These are phyloP conservation scores for Hypoxylon intermedium DNA, from an alignment of 495 filamentous ascomycete species.

Conservation along the genomic window DNA sequence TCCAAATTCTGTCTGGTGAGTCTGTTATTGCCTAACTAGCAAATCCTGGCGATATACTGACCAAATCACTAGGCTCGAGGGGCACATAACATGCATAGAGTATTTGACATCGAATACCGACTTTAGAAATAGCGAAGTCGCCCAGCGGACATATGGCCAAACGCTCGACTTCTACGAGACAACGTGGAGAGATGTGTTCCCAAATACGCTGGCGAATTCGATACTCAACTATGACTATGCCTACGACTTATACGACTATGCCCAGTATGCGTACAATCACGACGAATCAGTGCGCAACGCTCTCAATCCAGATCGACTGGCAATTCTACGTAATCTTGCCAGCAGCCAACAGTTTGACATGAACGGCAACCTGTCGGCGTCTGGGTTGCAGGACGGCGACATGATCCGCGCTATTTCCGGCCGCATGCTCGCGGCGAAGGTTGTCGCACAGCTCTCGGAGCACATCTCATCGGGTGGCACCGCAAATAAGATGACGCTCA, in stretches of 20 bases:
- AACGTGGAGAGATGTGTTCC: conserved; percentile 42
- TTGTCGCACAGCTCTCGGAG: conserved; percentile 36
- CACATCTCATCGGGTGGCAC: conserved; percentile 41
- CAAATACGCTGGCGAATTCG: conserved; percentile 32
- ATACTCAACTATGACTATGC: conserved; percentile 50
- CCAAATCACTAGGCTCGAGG: conserved; percentile 40
- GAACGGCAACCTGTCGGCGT: conserved; percentile 46
- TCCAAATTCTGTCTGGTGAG: conserved; percentile 47
- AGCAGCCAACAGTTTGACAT: conserved; percentile 43
- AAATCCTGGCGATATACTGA: neutral
- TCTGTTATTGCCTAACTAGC: neutral
- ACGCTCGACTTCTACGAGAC: conserved; percentile 45
- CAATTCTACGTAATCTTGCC: conserved; percentile 41
- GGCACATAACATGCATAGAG: conserved; percentile 40
- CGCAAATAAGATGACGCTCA: conserved; percentile 47
- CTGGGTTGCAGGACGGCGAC: conserved; percentile 38
- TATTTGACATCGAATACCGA: conserved; percentile 38
- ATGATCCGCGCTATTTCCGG: conserved; percentile 50
- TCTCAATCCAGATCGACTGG: conserved; percentile 36
- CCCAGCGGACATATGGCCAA: conserved; percentile 34
- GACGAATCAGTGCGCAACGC: conserved; percentile 29
- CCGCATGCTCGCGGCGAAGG: conserved; percentile 48
- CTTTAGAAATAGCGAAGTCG: conserved; percentile 33
- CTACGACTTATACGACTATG: conserved; percentile 54
- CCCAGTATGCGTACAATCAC: conserved; percentile 49